Evolutionary conservation across 208 protist genomes (phyloP).

Genomic region (Porcisia deanei): DNA sequence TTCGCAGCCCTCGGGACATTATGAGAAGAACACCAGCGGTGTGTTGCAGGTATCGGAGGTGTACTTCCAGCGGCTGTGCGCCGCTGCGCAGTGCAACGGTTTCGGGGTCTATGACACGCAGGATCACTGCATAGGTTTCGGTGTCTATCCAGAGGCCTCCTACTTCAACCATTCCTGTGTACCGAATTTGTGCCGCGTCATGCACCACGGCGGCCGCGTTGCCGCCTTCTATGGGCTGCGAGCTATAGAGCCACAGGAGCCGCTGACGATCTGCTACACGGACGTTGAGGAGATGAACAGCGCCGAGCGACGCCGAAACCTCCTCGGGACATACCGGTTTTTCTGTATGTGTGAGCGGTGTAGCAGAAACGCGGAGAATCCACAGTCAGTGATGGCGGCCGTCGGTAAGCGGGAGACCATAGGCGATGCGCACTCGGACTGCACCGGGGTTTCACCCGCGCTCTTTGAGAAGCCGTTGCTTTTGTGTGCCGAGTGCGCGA

Average conservation of each 20-base stretch:
- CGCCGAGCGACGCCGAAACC: constrained; percentile 51
- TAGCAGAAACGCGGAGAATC: constrained; percentile 12
- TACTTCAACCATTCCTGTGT: constrained; percentile 84
- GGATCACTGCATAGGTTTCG: constrained; percentile 52
- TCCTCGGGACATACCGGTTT: constrained; percentile 66
- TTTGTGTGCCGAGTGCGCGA: constrained; percentile 46
- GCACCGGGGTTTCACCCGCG: not conserved
- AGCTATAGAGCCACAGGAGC: constrained; percentile 38
- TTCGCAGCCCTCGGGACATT: not conserved
- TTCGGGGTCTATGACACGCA: constrained; percentile 60
- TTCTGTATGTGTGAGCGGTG: constrained; percentile 72
- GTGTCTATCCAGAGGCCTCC: constrained; percentile 60
- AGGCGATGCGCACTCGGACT: not conserved
- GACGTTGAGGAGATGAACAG: constrained; percentile 64
- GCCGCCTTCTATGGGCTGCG: constrained; percentile 75
- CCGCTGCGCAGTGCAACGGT: constrained; percentile 67
- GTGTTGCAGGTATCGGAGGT: constrained; percentile 16
- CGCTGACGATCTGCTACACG: constrained; percentile 77
- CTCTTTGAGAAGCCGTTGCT: constrained; percentile 23
- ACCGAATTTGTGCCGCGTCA: constrained; percentile 74
- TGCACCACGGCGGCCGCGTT: constrained; percentile 36
- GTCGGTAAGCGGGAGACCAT: not conserved
- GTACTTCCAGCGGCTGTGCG: constrained; percentile 60
- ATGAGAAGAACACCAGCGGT: not conserved
- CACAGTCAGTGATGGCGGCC: constrained; percentile 8